These are phyloP conservation scores for Mrakia blollopis DNA, from an alignment of 768 basidiomycete genomes.

Conservation along the genomic window DNA sequence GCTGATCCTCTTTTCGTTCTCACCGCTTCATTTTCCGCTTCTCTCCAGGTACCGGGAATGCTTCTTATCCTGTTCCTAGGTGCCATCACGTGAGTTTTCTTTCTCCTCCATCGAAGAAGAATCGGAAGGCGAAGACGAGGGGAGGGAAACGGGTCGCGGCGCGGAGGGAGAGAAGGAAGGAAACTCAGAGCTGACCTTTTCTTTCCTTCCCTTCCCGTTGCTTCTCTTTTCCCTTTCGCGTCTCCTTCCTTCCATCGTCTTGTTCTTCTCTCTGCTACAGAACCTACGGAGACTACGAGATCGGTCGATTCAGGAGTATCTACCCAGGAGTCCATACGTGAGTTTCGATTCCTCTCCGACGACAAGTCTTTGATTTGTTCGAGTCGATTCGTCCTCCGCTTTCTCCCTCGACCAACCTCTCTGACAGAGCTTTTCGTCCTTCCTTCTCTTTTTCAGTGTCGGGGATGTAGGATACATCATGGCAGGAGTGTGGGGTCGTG, in stretches of 20 bases:
- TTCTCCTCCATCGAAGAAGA: too few species aligned
- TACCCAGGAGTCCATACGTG: constrained; percentile 12
- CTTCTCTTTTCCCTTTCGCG: too few species aligned
- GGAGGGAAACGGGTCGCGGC: too few species aligned
- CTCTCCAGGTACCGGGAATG: too few species aligned
- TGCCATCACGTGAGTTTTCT: not conserved
- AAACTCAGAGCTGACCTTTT: not conserved
- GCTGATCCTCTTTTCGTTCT: too few species aligned
- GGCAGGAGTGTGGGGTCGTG: constrained; percentile 19
- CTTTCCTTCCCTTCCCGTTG: not conserved
- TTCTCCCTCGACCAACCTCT: not conserved
- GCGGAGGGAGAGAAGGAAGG: too few species aligned
- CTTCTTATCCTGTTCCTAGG: constrained; percentile 8
- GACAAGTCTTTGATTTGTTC: not conserved
- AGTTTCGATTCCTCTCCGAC: not conserved
- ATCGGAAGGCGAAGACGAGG: not conserved
- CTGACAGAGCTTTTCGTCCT: not conserved
- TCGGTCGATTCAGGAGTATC: not conserved
- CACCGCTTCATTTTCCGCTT: too few species aligned
- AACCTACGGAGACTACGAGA: constrained; percentile 13
- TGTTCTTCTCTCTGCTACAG: not conserved
- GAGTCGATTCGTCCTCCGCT: not conserved
- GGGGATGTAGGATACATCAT: constrained; percentile 32
- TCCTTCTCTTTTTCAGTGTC: not conserved
- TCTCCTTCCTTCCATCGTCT: not conserved